Percentiles rank a stretch among this genome's conserved stretches.
phyloP scores from a whole-genome alignment of 1,284 basidiomycete species.

The Boletus albobrunnescens region DNA sequence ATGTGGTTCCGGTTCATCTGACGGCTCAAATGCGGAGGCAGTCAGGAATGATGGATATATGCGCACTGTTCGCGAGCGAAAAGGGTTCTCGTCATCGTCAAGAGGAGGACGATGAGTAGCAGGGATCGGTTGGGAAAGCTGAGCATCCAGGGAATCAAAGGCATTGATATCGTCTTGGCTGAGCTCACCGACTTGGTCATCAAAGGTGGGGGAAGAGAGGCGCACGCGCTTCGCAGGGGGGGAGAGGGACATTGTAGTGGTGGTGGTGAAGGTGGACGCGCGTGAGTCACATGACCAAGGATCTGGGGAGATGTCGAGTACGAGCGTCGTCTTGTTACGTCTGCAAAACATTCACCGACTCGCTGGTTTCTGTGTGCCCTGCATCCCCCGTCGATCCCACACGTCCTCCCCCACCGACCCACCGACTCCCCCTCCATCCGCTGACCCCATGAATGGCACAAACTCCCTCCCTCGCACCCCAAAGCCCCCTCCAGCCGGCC shows the following conservation, averaged over 20 bases:
- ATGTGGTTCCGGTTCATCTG: conserved; percentile 4
- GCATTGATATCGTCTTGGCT: conserved; percentile 55
- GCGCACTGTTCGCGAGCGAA: conserved; percentile 24
- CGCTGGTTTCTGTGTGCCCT: conserved; percentile 23
- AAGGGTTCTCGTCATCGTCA: conserved; percentile 46
- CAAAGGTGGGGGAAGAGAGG: conserved; percentile 67
- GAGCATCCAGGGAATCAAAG: conserved; percentile 52
- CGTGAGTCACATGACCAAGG: conserved; percentile 12
- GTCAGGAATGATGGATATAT: conserved; percentile 18
- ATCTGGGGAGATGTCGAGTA: not conserved
- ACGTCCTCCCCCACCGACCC: conserved; percentile 14
- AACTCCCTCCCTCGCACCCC: conserved; percentile 15
- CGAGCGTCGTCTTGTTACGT: not conserved
- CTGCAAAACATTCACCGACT: conserved; percentile 24
- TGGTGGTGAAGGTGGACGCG: not conserved
- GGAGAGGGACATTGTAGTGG: conserved; percentile 1
- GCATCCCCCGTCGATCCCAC: conserved; percentile 25
- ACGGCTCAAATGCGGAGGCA: conserved; percentile 11
- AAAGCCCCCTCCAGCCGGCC: conserved; percentile 50
- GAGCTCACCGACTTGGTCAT: conserved; percentile 49
- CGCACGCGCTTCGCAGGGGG: conserved; percentile 50
- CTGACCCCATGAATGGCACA: conserved; percentile 31
- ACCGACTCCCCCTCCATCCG: too few relatives aligned
- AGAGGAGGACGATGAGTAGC: too few relatives aligned
- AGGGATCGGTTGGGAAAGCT: conserved; percentile 42